phyloP scores from a whole-genome alignment of 257 asterid species.

The Solanum tarapatanum region DNA sequence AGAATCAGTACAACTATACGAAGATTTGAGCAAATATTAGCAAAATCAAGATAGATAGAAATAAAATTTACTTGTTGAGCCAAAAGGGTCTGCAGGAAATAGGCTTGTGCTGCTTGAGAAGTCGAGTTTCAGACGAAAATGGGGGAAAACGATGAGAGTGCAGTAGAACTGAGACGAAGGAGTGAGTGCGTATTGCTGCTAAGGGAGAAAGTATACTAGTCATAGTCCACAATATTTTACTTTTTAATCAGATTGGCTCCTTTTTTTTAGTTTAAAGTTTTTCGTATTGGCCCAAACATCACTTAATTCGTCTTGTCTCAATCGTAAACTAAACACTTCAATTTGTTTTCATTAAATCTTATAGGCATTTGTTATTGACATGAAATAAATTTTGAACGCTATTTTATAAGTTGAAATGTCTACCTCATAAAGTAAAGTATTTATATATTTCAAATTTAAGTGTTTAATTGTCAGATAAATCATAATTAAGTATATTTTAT shows the following conservation, averaged over 20 bases:
- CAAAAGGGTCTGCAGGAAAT: neutral
- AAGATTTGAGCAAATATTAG: neutral
- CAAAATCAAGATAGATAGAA: neutral
- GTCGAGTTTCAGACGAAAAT: neutral
- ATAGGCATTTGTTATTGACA: rapidly evolving
- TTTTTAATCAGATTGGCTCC: neutral
- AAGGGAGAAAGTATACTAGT: neutral
- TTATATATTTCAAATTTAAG: too few species aligned
- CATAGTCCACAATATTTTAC: neutral
- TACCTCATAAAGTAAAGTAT: too few species aligned
- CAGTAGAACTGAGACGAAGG: neutral
- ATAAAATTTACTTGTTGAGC: neutral
- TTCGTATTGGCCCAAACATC: neutral
- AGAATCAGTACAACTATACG: neutral
- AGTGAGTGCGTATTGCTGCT: neutral
- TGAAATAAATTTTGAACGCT: neutral
- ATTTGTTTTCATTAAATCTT: rapidly evolving
- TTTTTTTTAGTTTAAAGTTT: neutral
- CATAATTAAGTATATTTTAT: too few species aligned
- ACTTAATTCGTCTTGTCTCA: neutral
- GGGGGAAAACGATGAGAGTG: neutral
- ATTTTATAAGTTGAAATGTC: too few species aligned
- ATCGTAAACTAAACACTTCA: neutral
- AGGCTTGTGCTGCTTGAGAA: neutral
- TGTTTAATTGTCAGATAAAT: too few species aligned